These are phyloP conservation scores for Cardamine occulta DNA, from an alignment of 345 rosid species.

Conservation along the genomic window DNA sequence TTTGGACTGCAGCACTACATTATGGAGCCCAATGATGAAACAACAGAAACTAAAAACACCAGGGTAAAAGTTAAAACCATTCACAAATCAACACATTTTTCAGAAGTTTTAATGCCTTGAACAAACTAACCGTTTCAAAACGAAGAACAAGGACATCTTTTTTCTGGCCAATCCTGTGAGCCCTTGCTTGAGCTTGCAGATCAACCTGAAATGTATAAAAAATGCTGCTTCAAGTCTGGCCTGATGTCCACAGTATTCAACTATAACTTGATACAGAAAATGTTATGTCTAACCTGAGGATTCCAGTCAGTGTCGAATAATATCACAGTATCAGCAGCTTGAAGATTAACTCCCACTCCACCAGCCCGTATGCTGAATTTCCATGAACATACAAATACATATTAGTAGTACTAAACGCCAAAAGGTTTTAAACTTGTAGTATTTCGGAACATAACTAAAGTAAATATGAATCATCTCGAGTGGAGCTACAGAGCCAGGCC, in stretches of 20 bases:
- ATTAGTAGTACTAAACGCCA: not conserved
- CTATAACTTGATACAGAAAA: slow-evolving; percentile 11
- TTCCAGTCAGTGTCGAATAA: slow-evolving; percentile 96
- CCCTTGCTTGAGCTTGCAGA: slow-evolving; percentile 98
- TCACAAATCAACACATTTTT: slow-evolving; percentile 1
- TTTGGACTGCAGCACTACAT: not conserved
- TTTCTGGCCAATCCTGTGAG: slow-evolving; percentile 97
- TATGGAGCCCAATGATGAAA: slow-evolving; percentile 10
- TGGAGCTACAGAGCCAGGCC: slow-evolving; percentile 13
- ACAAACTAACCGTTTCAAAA: slow-evolving; percentile 77
- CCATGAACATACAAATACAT: slow-evolving; percentile 23
- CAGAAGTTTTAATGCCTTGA: not conserved
- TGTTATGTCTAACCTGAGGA: slow-evolving; percentile 67
- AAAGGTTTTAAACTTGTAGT: slow-evolving; percentile 1
- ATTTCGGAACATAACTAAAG: slow-evolving; percentile 1
- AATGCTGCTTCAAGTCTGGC: slow-evolving; percentile 2
- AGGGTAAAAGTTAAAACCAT: not conserved
- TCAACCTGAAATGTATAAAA: slow-evolving; percentile 63
- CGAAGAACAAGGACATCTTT: slow-evolving; percentile 95
- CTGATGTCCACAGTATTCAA: slow-evolving; percentile 2
- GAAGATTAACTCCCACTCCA: slow-evolving; percentile 94
- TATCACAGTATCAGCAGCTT: slow-evolving; percentile 93
- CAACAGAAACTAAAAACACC: not conserved
- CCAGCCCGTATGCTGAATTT: slow-evolving; percentile 85
- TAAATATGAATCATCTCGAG: not conserved